Evolutionary conservation across 139 green algal genomes (phyloP), one percentile per base, ranked within the genome.

Genomic region (Parachlorella kessleri): DNA sequence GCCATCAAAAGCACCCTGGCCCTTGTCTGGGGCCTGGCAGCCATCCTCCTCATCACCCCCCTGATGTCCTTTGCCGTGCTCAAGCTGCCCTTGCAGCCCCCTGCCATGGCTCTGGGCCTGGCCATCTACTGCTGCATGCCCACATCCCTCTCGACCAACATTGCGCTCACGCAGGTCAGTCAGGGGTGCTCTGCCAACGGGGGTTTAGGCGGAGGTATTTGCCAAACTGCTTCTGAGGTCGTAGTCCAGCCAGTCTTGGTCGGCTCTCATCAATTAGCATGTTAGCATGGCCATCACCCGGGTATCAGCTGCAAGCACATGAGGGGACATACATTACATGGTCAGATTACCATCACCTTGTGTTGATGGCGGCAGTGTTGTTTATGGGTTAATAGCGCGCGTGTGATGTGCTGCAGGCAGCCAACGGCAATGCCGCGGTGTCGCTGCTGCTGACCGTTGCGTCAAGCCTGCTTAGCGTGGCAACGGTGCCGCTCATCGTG

Each of bases 91-190:
- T 66, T 94, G 37, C 33, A 83, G 1, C 84, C 88, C 0, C 74
- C 80, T 1, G 84, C 80, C 42, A 76, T 93, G 41, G 79, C 80
- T 0, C 66, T 92, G 40, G 91, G 91, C 2, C 81, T 94, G 48
- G 85, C 90, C 1, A 83, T 95, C 24, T 95, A 94, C 75, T 89
- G 81, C 81, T 93, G 87, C 80, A 90, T 95, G 86, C 91, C 91
- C 26, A 95, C 90, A 33, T 88, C 88, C 0, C 86, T 95, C 3
- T 93, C 88, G 24, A 81, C 77, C 2, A 83, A 76, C 4, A 77
- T 92, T 5, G 76, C 86, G 1, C 79, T 94, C 8, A 89, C 86
- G 6, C 76, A 59, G 48, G 48, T 59, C 14, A 59, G n/a, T n/a
- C n/a, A n/a, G n/a, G n/a, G n/a, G n/a, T n/a, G n/a, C n/a, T n/a